Base-by-base conservation (phyloP, 1,284 basidiomycete species). In the Xerocomus tenax region DNA sequence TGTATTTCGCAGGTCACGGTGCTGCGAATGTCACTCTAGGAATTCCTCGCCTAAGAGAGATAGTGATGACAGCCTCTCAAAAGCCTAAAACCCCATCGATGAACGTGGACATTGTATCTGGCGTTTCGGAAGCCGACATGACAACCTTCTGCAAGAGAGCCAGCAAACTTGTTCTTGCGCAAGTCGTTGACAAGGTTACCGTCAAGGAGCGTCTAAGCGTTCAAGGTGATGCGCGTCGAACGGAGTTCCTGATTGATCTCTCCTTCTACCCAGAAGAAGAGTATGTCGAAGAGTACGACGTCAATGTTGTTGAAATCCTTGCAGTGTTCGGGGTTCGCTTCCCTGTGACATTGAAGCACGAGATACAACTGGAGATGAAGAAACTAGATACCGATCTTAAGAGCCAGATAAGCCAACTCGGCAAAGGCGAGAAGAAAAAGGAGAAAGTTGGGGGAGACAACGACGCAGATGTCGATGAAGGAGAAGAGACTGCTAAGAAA, bases 51-150 rank as follows among this genome's bases (percentile, higher is more conserved):
- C 75, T 99, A 21, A 85, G 95, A 69, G 96, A 99, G 72, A 98
- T 99, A 61, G 91, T 99, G 63, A 98, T 98, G 94, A 98, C 96
- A 0, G 96, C 96, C 6, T 95, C 96, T 5, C 82, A 84, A 59
- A 90, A 94, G 61, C 96, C 95, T 51, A 94, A 94, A 69, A 99
- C 95, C 3, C 96, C 96, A 12, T 98, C 94, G n/a, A 98, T 98
- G 96, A 85, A 77, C 38, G 87, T 98, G 70, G 82, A 81, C 25
- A 77, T 94, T 42, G 75, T 79, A 29, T 63, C 63, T 2, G 77
- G 71, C 26, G 73, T 80, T 30, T 61, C 79, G 34, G 70, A 77
- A 42, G 69, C 75, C 35, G 79, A 87, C 54, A 73, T 91, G 48
- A 79, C 82, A 53, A 64, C 74, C 8, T 98, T 98, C 74, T 92